Percentiles rank a stretch among this genome's conserved stretches.
Conservation (phyloP, 2,329 filamentous ascomycete species). For the Talaromyces sp. region DNA sequence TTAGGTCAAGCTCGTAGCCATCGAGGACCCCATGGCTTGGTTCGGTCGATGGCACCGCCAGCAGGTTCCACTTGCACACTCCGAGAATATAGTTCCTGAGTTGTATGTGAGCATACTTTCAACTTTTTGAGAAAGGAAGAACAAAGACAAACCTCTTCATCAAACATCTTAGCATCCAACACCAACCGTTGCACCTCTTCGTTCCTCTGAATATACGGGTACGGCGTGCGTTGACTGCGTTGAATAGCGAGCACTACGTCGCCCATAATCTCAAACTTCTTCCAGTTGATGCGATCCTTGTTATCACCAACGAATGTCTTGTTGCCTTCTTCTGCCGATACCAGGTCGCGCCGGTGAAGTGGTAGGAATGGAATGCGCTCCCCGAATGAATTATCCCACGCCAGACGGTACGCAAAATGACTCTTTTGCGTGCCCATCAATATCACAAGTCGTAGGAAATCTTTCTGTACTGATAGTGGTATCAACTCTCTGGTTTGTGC, state of each 20-base stretch:
- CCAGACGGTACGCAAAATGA: conserved; percentile 90
- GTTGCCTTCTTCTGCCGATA: conserved; percentile 89
- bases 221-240: conserved; percentile 82
- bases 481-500: conserved; percentile 74
- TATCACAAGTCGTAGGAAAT: conserved; percentile 82
- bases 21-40: conserved; percentile 39
- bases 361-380: conserved; percentile 93
- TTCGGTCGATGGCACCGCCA: conserved; percentile 32
- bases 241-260: conserved; percentile 88
- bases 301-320: conserved; percentile 75
- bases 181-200: conserved; percentile 71
- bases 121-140: neutral
- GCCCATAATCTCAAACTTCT: conserved; percentile 93
- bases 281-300: conserved; percentile 85
- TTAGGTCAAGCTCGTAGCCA: conserved; percentile 19
- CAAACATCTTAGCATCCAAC: conserved; percentile 71
- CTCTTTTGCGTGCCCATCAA: conserved; percentile 92
- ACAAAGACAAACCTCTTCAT: conserved; percentile 63
- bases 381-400: conserved; percentile 90
- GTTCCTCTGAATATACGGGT: conserved; percentile 66
- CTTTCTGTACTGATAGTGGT: conserved; percentile 66
- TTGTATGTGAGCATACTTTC: conserved; percentile 13
- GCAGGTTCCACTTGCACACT: conserved; percentile 54
- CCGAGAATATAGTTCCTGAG: conserved; percentile 57
- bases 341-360: conserved; percentile 80